Percentiles rank a stretch among this genome's conserved stretches.
Evolutionary conservation across 768 basidiomycete genomes (phyloP).

Genomic region (Auriculariales sp.): DNA sequence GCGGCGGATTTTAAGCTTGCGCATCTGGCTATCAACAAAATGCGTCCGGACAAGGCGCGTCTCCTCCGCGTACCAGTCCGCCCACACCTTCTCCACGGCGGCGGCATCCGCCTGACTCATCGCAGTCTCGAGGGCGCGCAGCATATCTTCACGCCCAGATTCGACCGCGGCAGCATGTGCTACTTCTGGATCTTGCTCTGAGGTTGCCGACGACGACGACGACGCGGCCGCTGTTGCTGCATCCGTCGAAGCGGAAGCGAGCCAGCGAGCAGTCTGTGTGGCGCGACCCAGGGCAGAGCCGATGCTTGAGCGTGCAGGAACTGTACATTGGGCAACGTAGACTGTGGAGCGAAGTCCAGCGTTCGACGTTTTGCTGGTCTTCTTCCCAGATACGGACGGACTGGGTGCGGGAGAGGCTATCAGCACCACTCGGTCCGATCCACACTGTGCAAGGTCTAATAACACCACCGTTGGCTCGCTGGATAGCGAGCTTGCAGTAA

Average conservation of each 20-base stretch:
- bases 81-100: slow-evolving; percentile 44
- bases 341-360: slow-evolving; percentile 30
- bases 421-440: neutral
- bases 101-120: slow-evolving; percentile 31
- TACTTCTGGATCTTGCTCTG: neutral
- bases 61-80: slow-evolving; percentile 34
- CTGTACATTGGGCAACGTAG: slow-evolving; percentile 41
- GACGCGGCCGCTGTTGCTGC: slow-evolving; percentile 11
- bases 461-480: neutral
- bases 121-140: slow-evolving; percentile 11
- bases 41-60: too few species aligned
- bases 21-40: too few species aligned
- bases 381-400: neutral
- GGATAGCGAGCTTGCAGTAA: neutral
- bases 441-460: neutral
- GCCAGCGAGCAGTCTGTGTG: slow-evolving; percentile 30
- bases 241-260: slow-evolving; percentile 9
- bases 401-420: neutral
- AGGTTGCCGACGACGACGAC: slow-evolving; percentile 20
- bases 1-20: too few species aligned
- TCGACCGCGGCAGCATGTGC: neutral
- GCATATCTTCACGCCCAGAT: slow-evolving; percentile 15
- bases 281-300: slow-evolving; percentile 47
- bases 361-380: neutral
- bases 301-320: slow-evolving; percentile 43